Percentiles rank a stretch among this genome's conserved stretches.
These are phyloP conservation scores for Bidens hawaiensis DNA, from an alignment of 140 eudicot species.

Conservation along the genomic window DNA sequence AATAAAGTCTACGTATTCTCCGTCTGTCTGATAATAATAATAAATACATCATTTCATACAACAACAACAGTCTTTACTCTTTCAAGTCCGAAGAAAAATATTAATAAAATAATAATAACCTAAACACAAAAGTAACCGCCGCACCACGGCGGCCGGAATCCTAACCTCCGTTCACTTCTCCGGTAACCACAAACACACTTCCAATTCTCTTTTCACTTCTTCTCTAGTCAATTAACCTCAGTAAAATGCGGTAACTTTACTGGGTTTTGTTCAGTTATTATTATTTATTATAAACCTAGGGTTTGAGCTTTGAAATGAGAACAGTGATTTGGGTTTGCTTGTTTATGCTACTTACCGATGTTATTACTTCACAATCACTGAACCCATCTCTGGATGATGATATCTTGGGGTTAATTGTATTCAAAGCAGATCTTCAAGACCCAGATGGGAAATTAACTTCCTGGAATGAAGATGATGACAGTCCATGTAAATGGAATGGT, in stretches of 20 bases:
- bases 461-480: conserved; percentile 92
- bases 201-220: too few species aligned
- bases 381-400: conserved; percentile 71
- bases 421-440: conserved; percentile 76
- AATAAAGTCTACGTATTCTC: conserved; percentile 35
- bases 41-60: too few species aligned
- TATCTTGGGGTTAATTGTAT: conserved; percentile 74
- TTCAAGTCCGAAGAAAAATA: too few species aligned
- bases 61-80: too few species aligned
- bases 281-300: background rate
- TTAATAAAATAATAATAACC: too few species aligned
- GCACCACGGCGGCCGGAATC: conserved; percentile 39
- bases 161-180: conserved; percentile 12
- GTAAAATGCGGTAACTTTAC: too few species aligned
- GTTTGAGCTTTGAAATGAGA: conserved; percentile 35
- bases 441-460: conserved; percentile 59
- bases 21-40: too few species aligned
- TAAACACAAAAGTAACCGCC: conserved; percentile 13
- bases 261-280: background rate
- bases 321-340: conserved; percentile 17
- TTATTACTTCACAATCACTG: conserved; percentile 28
- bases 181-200: too few species aligned
- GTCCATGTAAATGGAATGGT: conserved; percentile 81
- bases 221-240: too few species aligned
- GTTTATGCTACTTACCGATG: conserved; percentile 9